phyloP scores from a whole-genome alignment of 345 rosid species.

The Cardamine resedifolia region DNA sequence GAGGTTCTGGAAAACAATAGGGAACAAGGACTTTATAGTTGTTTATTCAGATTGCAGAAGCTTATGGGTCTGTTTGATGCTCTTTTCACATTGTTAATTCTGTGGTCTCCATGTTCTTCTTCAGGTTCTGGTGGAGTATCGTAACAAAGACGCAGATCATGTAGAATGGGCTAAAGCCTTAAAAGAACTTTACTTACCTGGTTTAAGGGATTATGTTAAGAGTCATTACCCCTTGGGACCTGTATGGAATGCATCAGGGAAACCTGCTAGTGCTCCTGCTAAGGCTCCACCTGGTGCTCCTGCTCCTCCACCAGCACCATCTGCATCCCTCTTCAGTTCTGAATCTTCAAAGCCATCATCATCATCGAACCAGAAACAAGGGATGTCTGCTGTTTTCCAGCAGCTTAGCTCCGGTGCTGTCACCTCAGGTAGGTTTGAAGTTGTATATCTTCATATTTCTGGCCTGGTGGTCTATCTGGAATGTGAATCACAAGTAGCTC shows the following conservation, averaged over 20 bases:
- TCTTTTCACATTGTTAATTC: conserved; percentile 3
- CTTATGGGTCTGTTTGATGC: conserved; percentile 1
- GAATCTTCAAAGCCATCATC: conserved; percentile 74
- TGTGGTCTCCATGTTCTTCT: conserved; percentile 16
- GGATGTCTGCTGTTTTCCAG: conserved; percentile 96
- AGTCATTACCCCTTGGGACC: conserved; percentile 88
- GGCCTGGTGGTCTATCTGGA: not conserved
- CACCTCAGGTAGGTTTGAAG: conserved; percentile 57
- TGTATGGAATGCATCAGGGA: conserved; percentile 76
- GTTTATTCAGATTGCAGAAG: not conserved
- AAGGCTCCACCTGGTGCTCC: conserved; percentile 67
- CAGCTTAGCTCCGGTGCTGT: conserved; percentile 73
- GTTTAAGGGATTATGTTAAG: conserved; percentile 90
- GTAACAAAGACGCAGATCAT: conserved; percentile 79
- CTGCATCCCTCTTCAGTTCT: conserved; percentile 66
- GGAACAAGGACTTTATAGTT: not conserved
- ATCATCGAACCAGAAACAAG: conserved; percentile 76
- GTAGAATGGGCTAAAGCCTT: conserved; percentile 97
- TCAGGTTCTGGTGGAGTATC: conserved; percentile 88
- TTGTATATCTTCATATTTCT: conserved; percentile 7
- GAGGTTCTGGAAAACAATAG: not conserved
- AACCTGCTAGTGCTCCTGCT: conserved; percentile 49
- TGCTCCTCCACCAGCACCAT: conserved; percentile 90
- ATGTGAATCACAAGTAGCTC: conserved; percentile 5
- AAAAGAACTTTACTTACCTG: conserved; percentile 89